Conservation (phyloP, 345 rosid species). For the Ceriops zippeliana region DNA sequence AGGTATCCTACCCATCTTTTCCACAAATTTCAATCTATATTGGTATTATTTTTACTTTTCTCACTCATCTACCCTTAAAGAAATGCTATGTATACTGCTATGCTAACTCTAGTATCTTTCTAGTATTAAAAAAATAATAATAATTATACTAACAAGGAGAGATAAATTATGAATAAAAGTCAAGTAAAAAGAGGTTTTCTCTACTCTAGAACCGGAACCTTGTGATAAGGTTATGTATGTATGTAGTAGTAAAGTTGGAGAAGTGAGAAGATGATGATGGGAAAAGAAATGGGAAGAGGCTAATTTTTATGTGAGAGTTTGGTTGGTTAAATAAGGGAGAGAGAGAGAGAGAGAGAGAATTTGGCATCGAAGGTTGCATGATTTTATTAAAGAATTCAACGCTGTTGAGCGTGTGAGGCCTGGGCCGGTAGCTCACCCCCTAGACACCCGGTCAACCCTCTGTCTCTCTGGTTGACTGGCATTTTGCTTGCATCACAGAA, state of each 20-base stretch:
- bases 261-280: constrained; percentile 12
- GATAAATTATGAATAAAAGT: constrained; percentile 2
- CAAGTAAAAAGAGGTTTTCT: neutral
- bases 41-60: neutral
- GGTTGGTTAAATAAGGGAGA: neutral
- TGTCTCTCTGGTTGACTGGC: constrained; percentile 11
- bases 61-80: no score
- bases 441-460: constrained; percentile 68
- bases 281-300: constrained; percentile 23
- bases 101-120: no score
- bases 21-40: neutral
- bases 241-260: neutral
- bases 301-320: constrained; percentile 21
- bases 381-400: constrained; percentile 89
- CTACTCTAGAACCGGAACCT: neutral
- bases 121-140: neutral
- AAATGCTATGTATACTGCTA: no score
- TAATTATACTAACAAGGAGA: neutral
- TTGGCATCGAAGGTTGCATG: constrained; percentile 69
- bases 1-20: constrained; percentile 80
- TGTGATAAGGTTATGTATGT: neutral
- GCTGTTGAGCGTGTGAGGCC: constrained; percentile 79
- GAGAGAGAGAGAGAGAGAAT: no score
- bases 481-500: no score
- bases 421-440: constrained; percentile 92